Percentiles rank a stretch among this genome's conserved stretches.
Conservation (phyloP, 768 basidiomycete species). For the Trametes meyenii region DNA sequence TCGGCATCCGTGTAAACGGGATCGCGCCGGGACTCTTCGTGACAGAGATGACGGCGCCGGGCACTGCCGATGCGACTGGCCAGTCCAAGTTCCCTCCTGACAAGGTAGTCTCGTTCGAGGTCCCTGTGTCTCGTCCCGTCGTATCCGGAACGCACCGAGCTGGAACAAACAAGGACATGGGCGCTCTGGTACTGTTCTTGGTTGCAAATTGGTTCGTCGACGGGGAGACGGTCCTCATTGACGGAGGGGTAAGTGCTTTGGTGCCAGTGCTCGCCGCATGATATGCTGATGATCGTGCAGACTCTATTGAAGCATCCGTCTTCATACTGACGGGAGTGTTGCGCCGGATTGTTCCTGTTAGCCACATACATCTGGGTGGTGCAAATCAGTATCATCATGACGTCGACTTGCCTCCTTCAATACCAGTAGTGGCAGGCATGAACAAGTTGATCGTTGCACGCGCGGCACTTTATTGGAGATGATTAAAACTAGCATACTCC, state of each 20-base stretch:
- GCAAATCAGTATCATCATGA: neutral
- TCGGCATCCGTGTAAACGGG: slow-evolving; percentile 52
- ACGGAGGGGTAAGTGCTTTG: slow-evolving; percentile 47
- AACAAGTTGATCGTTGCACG: no score
- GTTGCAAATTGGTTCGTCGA: slow-evolving; percentile 53
- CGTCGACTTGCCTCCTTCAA: neutral
- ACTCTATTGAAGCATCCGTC: slow-evolving; percentile 42
- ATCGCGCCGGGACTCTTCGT: slow-evolving; percentile 47
- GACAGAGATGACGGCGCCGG: slow-evolving; percentile 35
- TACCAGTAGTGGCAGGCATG: no score
- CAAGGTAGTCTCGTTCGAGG: slow-evolving; percentile 33
- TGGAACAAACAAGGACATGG: slow-evolving; percentile 46
- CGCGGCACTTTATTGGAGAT: no score
- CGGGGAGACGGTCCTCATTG: slow-evolving; percentile 49
- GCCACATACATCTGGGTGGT: neutral
- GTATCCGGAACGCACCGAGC: slow-evolving; percentile 21
- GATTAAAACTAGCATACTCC: no score
- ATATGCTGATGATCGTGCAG: slow-evolving; percentile 23
- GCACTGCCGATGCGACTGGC: slow-evolving; percentile 32
- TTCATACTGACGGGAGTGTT: slow-evolving; percentile 33
- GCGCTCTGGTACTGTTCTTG: slow-evolving; percentile 45
- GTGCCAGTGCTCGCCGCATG: neutral
- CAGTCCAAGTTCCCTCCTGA: slow-evolving; percentile 21
- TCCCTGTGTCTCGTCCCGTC: slow-evolving; percentile 37
- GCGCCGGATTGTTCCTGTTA: neutral